phyloP scores from a whole-genome alignment of 2,329 filamentous ascomycete genomes.

The Hypomyces perniciosus region DNA sequence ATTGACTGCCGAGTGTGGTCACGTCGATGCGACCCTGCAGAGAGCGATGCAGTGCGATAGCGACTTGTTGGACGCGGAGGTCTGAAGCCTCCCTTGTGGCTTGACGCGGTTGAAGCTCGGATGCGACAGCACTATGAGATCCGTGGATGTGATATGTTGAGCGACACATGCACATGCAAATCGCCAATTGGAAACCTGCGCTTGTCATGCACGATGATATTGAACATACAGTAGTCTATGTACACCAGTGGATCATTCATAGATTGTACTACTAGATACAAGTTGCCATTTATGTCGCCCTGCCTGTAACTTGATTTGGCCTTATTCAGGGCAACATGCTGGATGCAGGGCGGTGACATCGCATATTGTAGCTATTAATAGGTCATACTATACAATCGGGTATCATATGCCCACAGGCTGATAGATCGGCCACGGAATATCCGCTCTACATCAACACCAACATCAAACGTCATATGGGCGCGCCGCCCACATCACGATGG shows the following conservation, averaged over 20 bases:
- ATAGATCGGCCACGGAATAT: background rate
- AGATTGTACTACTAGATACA: too few species aligned
- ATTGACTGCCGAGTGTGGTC: background rate
- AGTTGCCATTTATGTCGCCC: too few species aligned
- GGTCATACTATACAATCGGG: too few species aligned
- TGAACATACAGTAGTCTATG: background rate
- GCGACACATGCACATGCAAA: background rate
- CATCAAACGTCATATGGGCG: background rate
- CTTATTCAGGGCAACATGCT: too few species aligned
- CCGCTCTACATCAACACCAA: background rate
- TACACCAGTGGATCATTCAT: background rate
- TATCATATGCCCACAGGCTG: background rate
- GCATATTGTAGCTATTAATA: too few species aligned
- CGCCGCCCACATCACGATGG: constrained; percentile 13
- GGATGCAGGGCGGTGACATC: too few species aligned
- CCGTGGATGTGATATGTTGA: background rate
- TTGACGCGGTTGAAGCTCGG: constrained; percentile 10
- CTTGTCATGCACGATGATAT: constrained; percentile 10
- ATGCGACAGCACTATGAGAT: background rate
- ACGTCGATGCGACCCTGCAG: background rate
- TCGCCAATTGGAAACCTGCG: background rate
- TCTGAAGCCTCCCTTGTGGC: background rate
- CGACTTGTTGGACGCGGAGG: too few species aligned
- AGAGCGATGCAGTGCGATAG: too few species aligned
- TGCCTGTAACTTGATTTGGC: too few species aligned